Conservation (phyloP, 1,139 yeast species). For the Blastobotrys apis region DNA sequence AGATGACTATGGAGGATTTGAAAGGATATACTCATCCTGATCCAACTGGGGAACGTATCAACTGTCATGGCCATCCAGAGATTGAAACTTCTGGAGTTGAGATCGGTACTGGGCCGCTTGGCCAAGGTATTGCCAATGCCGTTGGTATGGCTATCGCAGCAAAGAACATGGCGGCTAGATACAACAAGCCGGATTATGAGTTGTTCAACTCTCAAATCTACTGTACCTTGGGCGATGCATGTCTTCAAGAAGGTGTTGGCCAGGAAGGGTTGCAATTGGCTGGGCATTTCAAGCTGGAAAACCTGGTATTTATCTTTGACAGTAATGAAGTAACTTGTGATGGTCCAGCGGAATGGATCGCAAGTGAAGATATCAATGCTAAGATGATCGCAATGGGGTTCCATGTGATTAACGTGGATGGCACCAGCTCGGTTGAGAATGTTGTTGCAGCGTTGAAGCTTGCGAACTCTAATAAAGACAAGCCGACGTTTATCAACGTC, state of each 20-base stretch:
- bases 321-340: slow-evolving; percentile 39
- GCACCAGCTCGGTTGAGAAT: slow-evolving; percentile 17
- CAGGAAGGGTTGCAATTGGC: slow-evolving; percentile 39
- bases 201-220: slow-evolving; percentile 34
- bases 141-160: slow-evolving; percentile 41
- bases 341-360: slow-evolving; percentile 35
- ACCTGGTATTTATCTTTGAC: slow-evolving; percentile 38
- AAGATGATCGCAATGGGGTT: slow-evolving; percentile 31
- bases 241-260: slow-evolving; percentile 41
- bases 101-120: slow-evolving; percentile 41
- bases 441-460: slow-evolving; percentile 31
- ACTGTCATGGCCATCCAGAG: slow-evolving; percentile 41
- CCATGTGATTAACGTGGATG: slow-evolving; percentile 15
- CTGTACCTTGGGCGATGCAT: slow-evolving; percentile 41
- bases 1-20: slow-evolving; percentile 36
- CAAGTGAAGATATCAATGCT: slow-evolving; percentile 34
- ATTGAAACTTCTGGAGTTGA: slow-evolving; percentile 39
- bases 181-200: slow-evolving; percentile 34
- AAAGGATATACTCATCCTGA: slow-evolving; percentile 31
- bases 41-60: slow-evolving; percentile 6
- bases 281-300: slow-evolving; percentile 38
- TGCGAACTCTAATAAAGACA: slow-evolving; percentile 27
- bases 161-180: slow-evolving; percentile 36
- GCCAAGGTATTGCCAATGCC: slow-evolving; percentile 41
- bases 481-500: slow-evolving; percentile 37